phyloP scores from a whole-genome alignment of 306 rosid species.

The Rubus parviflorus region DNA sequence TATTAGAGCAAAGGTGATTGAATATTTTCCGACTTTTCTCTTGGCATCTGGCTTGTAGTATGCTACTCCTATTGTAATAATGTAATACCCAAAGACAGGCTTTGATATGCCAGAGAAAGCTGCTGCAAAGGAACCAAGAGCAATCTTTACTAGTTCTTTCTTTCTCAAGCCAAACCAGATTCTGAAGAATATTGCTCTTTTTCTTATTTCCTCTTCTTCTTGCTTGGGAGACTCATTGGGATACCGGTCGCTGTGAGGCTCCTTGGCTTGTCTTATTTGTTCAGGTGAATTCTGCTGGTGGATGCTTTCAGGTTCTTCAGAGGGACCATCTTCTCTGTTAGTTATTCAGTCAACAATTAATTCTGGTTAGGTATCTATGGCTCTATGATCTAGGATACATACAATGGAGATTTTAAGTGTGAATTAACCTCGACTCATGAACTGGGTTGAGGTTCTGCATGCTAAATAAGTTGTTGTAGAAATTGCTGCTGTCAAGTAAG shows the following conservation, averaged over 20 bases:
- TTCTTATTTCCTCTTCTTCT: conserved; percentile 33
- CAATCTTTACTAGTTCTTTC: conserved; percentile 56
- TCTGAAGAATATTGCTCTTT: conserved; percentile 57
- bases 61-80: conserved; percentile 81
- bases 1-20: conserved; percentile 53
- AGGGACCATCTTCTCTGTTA: conserved; percentile 43
- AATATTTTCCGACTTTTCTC: conserved; percentile 52
- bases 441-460: conserved; percentile 67
- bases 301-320: conserved; percentile 34
- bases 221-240: conserved; percentile 25
- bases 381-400: background rate
- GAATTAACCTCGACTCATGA: conserved; percentile 49
- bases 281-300: conserved; percentile 38
- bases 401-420: conserved; percentile 2
- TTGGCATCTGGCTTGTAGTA: conserved; percentile 51
- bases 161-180: conserved; percentile 70
- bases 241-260: conserved; percentile 16
- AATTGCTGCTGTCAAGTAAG: conserved; percentile 59
- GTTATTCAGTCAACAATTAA: conserved; percentile 31
- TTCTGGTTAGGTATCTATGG: conserved; percentile 26
- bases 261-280: conserved; percentile 35
- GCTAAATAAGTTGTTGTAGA: conserved; percentile 56
- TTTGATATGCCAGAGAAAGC: conserved; percentile 81
- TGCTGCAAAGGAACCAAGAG: conserved; percentile 47
- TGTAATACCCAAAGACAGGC: conserved; percentile 75